Evolutionary conservation across 257 asterid species (phyloP), one percentile per base, ranked within the genome.

Genomic region (Rhazya stricta): DNA sequence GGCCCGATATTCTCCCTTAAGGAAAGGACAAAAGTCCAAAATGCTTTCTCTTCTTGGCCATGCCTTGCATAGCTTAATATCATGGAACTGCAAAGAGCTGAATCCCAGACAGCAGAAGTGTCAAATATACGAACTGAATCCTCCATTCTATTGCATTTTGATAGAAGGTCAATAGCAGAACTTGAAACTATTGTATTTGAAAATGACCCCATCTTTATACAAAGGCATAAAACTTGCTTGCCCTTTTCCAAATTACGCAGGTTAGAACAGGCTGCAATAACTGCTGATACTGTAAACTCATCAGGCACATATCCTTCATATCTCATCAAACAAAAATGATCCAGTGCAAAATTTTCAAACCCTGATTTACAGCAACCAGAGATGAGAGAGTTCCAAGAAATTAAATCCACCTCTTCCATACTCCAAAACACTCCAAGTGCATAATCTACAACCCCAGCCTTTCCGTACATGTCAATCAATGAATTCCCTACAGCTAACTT

Each of bases 321-420:
- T 78, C 84, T 72, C 97, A 91, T 91, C 78, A 75, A 74, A 72
- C 34, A 56, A 68, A 86, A 88, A 36, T 81, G 66, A 29, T 75
- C 82, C 12, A 86, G 67, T 53, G 90, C 89, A 34, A 81, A 74
- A 30, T 78, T 71, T 30, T 83, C 87, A 67, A 67, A 77, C 29
- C 91, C 88, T 1, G 88, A 77, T 74, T 75, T 82, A 80, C 86
- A 83, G 78, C 88, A 91, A 37, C 78, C 88, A 25, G 88, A 91
- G 69, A 91, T 91, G 77, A 91, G 53, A 18, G 97, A 89, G 73
- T 91, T 91, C 96, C 96, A 91, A 62, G 96, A 89, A 77, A 89
- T 80, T 15, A 83, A 69, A 78, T 91, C 93, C 79, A 89, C 84
- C 62, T 74, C 83, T 71, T 84, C 83, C 97, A 89, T 89, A 67